Evolutionary conservation across 306 rosid species (phyloP).

Genomic region (Dryas octopetala): DNA sequence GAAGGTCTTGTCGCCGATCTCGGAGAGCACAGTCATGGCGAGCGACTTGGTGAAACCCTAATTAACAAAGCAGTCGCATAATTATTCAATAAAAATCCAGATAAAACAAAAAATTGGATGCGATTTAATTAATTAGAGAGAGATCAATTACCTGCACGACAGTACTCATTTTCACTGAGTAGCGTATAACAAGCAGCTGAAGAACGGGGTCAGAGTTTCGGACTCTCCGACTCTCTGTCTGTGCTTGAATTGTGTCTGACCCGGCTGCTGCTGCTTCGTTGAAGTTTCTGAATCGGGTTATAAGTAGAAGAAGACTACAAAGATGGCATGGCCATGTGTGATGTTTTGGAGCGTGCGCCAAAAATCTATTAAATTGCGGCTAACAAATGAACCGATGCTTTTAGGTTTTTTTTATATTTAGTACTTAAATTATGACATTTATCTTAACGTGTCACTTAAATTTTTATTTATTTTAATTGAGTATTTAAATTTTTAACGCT

Average conservation of each 20-base stretch:
- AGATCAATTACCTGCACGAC: constrained; percentile 61
- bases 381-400: not conserved
- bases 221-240: constrained; percentile 18
- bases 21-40: constrained; percentile 93
- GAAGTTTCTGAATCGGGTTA: not conserved
- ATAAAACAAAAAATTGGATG: not conserved
- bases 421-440: too few species aligned
- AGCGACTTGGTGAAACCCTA: constrained; percentile 95
- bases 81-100: not conserved
- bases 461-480: too few species aligned
- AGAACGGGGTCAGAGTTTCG: constrained; percentile 17
- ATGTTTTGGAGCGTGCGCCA: not conserved
- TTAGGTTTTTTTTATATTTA: too few species aligned
- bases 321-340: not conserved
- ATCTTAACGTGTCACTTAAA: too few species aligned
- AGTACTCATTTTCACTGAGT: constrained; percentile 50
- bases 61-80: not conserved
- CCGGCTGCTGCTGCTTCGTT: not conserved
- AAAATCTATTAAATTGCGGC: not conserved
- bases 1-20: constrained; percentile 97
- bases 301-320: not conserved
- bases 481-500: too few species aligned
- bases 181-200: not conserved
- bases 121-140: not conserved
- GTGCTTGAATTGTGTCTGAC: not conserved